Percentiles rank a stretch among this genome's conserved stretches.
Conservation (phyloP, 176 grass and related monocot genomes). For the Phragmites australis region DNA sequence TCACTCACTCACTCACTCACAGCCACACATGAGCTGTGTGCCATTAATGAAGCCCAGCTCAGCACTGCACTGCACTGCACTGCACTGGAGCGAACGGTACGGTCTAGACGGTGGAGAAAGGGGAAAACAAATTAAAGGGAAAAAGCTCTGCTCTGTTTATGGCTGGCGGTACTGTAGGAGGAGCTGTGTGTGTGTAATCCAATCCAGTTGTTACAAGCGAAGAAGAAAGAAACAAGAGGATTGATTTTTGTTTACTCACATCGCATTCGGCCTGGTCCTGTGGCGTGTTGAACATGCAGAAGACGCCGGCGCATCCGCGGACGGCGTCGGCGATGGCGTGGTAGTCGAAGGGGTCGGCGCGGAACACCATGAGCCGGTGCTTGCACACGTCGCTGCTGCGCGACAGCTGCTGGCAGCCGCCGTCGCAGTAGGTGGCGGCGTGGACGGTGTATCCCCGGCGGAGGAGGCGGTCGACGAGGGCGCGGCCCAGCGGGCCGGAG, state of each 20-base stretch:
- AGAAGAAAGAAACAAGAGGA: background rate
- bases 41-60: constrained; percentile 59
- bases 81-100: background rate
- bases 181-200: no score
- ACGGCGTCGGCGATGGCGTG: constrained; percentile 87
- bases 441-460: constrained; percentile 87
- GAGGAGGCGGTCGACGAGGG: constrained; percentile 76
- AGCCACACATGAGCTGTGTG: constrained; percentile 60
- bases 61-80: no score
- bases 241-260: constrained; percentile 40
- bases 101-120: background rate
- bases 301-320: constrained; percentile 79
- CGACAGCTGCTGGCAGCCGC: background rate
- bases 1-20: background rate
- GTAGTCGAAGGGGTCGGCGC: constrained; percentile 83
- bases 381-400: background rate
- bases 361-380: constrained; percentile 66
- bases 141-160: no score
- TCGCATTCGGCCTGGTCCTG: constrained; percentile 57
- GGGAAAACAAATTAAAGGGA: background rate
- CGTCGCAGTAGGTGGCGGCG: constrained; percentile 51
- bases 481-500: constrained; percentile 47
- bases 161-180: no score
- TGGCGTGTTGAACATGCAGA: constrained; percentile 81
- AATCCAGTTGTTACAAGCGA: no score